Evolutionary conservation across 116 monocot genomes (phyloP), one percentile per base, ranked within the genome.

Genomic region (Dioscorea cayenensis): DNA sequence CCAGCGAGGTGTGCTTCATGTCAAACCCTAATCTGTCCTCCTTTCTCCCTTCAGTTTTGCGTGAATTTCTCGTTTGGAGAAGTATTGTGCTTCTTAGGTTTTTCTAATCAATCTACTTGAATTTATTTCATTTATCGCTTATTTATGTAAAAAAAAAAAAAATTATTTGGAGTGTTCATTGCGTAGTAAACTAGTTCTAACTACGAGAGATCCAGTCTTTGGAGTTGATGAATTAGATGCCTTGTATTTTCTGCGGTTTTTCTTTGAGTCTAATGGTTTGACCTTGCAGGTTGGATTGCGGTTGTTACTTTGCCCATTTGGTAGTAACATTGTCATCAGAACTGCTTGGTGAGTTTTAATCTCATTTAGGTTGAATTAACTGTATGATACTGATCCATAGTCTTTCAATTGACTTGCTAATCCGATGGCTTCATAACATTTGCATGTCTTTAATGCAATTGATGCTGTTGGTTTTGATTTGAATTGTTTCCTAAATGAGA

Each of bases 281-380:
- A 3, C 22, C 23, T 72, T 77, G 60, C 86, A 97, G 96, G 90
- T 97, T 65, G 96, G 96, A 18, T 69, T 93, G 76, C 84, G 84
- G 25, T 66, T 97, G 78, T 73, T 97, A 71, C 81, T 90, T 55
- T 82, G 63, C 59, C 90, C 97, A 18, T 23, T 92, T 77, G 78
- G 86, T 78, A 90, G 88, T 52, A 97, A 93, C 66, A 64, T 97
- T 77, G 90, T 97, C 22, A 79, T 84, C 72, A 78, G 93, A 77
- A 90, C 97, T 51, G 97, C 97, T 66, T 88, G 97, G 97, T 97
- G 67, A 83, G 81, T 37, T 69, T 17, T 71, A 32, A n/a, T 63
- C 6, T 51, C 19, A 7, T 68, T 28, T 63, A 43, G 4, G 48
- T 43, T 14, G 23, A 38, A 19, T 72, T 23, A 8, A 12, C 13